phyloP scores from a whole-genome alignment of 2,329 filamentous ascomycete species.

The Talaromyces sp. region DNA sequence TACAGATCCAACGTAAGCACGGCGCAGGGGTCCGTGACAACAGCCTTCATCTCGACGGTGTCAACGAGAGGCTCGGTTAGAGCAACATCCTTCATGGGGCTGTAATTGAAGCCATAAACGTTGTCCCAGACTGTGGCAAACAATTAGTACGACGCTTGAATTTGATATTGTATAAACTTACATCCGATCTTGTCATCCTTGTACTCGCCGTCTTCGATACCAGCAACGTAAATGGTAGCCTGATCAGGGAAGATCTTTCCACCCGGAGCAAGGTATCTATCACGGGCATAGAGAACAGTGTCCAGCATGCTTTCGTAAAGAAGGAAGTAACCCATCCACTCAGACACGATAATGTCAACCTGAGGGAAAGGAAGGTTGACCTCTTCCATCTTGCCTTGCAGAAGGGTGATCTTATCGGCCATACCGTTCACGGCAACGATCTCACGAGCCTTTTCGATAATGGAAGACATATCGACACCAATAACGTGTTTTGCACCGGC shows the following conservation, averaged over 20 bases:
- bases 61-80: conserved; percentile 95
- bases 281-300: conserved; percentile 92
- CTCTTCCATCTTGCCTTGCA: conserved; percentile 99
- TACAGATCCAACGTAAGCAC: conserved; percentile 91
- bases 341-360: conserved; percentile 98
- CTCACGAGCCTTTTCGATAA: conserved; percentile 96
- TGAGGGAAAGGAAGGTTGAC: conserved; percentile 88
- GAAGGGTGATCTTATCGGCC: conserved; percentile 90
- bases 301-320: conserved; percentile 99
- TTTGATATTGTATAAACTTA: conserved; percentile 48
- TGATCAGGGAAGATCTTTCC: conserved; percentile 98
- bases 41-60: conserved; percentile 94
- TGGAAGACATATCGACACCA: conserved; percentile 98
- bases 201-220: conserved; percentile 98
- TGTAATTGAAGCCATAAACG: conserved; percentile 97
- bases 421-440: conserved; percentile 92
- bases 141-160: conserved; percentile 24
- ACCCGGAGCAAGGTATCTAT: conserved; percentile 80
- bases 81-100: conserved; percentile 86
- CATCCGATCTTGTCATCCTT: conserved; percentile 99
- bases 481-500: conserved; percentile 98
- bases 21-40: conserved; percentile 83
- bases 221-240: conserved; percentile 93
- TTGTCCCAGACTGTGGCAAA: conserved; percentile 84
- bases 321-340: conserved; percentile 99